Conservation (phyloP, 1,284 basidiomycete species). For the Ceratobasidium sp. region DNA sequence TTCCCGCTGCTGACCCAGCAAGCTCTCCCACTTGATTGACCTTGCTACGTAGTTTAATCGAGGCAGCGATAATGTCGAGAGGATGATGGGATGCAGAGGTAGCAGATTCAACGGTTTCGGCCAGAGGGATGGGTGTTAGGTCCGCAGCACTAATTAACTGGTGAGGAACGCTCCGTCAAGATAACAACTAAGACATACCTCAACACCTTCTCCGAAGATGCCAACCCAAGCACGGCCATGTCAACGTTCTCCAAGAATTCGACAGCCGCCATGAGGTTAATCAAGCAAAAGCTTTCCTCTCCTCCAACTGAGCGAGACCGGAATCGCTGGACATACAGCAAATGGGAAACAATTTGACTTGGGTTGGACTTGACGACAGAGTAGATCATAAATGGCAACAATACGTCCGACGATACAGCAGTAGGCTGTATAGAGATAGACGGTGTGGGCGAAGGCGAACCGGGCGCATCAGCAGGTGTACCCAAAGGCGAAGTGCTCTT, state of each 20-base stretch:
- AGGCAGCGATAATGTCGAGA: conserved; percentile 47
- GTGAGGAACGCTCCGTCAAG: background rate
- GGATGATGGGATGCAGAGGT: conserved; percentile 47
- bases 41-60: conserved; percentile 71
- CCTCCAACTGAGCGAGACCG: conserved; percentile 73
- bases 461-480: conserved; percentile 41
- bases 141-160: conserved; percentile 68
- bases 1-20: conserved; percentile 79
- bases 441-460: conserved; percentile 38
- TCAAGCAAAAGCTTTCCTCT: conserved; percentile 90
- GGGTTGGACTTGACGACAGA: conserved; percentile 92
- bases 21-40: conserved; percentile 85
- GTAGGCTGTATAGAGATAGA: conserved; percentile 53
- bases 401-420: conserved; percentile 75
- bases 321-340: conserved; percentile 89
- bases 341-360: conserved; percentile 81
- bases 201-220: conserved; percentile 69
- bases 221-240: conserved; percentile 80
- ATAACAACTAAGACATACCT: conserved; percentile 56
- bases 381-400: conserved; percentile 90
- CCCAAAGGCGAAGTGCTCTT: conserved; percentile 44
- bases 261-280: conserved; percentile 92
- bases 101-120: conserved; percentile 50
- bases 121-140: conserved; percentile 78
- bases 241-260: conserved; percentile 95